Evolutionary conservation across 2,329 filamentous ascomycete species (phyloP).

Genomic region (Dothideomycetes sp.): DNA sequence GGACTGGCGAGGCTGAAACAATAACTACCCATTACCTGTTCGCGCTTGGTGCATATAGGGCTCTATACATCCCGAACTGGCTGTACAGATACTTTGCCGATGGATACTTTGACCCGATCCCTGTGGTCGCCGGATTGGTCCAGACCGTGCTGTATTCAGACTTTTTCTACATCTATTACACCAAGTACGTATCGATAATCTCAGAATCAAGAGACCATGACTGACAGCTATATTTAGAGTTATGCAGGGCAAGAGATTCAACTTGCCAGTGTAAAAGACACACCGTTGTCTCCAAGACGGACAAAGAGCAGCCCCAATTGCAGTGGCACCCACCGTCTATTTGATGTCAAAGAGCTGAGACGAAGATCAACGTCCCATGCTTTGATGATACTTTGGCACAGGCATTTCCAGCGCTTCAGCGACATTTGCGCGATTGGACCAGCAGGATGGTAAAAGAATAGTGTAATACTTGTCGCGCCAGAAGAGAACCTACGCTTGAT

Average conservation of each 20-base stretch:
- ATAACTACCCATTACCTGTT: conserved; percentile 98
- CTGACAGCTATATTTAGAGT: conserved; percentile 26
- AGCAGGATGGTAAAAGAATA: too few relatives aligned
- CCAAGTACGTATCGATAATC: conserved; percentile 52
- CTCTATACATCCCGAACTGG: conserved; percentile 98
- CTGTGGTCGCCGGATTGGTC: conserved; percentile 76
- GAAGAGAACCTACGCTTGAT: too few relatives aligned
- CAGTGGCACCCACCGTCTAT: too few relatives aligned
- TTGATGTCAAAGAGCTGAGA: too few relatives aligned
- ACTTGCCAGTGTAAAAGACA: conserved; percentile 41
- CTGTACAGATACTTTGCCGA: conserved; percentile 81
- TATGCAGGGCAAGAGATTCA: conserved; percentile 43
- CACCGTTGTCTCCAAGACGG: too few relatives aligned
- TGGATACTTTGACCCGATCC: conserved; percentile 73
- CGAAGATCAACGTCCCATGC: too few relatives aligned
- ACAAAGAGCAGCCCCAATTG: too few relatives aligned
- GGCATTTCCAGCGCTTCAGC: too few relatives aligned
- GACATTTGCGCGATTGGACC: too few relatives aligned
- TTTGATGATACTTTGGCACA: too few relatives aligned
- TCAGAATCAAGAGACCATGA: background rate
- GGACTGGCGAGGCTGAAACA: conserved; percentile 96
- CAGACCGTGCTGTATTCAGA: conserved; percentile 96
- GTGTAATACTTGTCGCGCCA: too few relatives aligned
- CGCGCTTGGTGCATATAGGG: conserved; percentile 80
- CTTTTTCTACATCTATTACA: conserved; percentile 99